A percentile compares a stretch with the other conserved stretches of the same genome.
These are phyloP conservation scores for Trichoderma sp. DNA, from an alignment of 2,329 filamentous ascomycete species.

Conservation along the genomic window DNA sequence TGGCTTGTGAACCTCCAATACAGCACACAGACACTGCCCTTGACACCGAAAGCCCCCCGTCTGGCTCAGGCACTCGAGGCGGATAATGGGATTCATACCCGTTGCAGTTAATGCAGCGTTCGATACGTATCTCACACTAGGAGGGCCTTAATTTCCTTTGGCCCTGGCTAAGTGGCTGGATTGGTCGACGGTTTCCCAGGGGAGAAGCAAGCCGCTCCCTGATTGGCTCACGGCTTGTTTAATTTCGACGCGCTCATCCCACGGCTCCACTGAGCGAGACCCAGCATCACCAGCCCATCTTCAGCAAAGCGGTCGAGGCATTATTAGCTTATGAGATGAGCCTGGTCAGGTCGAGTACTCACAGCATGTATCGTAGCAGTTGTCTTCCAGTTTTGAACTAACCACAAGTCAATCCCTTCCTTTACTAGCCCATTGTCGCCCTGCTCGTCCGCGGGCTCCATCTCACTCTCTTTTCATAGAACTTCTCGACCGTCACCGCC, in stretches of 20 bases:
- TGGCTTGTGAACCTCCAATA: not conserved
- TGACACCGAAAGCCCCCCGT: not conserved
- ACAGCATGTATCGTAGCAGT: not conserved
- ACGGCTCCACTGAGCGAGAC: conserved; percentile 11
- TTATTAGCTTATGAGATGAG: conserved; percentile 5
- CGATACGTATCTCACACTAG: conserved; percentile 11
- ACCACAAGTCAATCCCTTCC: conserved; percentile 19
- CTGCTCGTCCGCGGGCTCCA: conserved; percentile 8
- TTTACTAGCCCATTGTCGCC: conserved; percentile 13
- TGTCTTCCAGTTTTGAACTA: not conserved
- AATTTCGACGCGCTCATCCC: conserved; percentile 23
- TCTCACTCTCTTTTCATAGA: conserved; percentile 19
- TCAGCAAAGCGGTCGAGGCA: conserved; percentile 19
- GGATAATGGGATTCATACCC: conserved; percentile 4
- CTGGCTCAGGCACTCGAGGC: not conserved
- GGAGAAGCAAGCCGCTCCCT: conserved; percentile 24
- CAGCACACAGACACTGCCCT: not conserved
- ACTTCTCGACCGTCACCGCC: conserved; percentile 11
- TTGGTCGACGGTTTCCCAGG: conserved; percentile 20
- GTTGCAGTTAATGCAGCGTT: conserved; percentile 13
- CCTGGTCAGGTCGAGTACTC: not conserved
- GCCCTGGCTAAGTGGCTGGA: not conserved
- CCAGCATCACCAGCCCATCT: conserved; percentile 14
- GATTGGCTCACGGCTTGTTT: conserved; percentile 30
- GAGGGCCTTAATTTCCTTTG: conserved; percentile 21